A percentile compares a stretch with the other conserved stretches of the same genome.
Conservation (phyloP, 768 basidiomycete genomes). For the Auriscalpium microsporum region DNA sequence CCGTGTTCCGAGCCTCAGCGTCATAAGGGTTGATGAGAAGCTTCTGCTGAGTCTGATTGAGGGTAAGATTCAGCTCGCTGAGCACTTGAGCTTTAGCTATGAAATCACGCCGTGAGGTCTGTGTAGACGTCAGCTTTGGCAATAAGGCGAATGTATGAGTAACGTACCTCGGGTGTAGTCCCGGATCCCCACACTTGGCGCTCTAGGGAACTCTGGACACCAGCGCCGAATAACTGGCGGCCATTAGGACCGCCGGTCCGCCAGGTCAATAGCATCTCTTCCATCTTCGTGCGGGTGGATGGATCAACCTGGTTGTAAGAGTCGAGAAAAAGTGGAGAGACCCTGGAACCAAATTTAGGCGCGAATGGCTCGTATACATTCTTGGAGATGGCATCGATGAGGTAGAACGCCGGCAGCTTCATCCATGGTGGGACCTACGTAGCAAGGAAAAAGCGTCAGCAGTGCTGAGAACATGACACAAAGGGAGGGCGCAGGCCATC, state of each 20-base stretch:
- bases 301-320: conserved; percentile 85
- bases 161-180: conserved; percentile 31
- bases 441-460: conserved; percentile 54
- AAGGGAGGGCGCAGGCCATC: background rate
- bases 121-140: conserved; percentile 2
- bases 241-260: conserved; percentile 74
- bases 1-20: conserved; percentile 53
- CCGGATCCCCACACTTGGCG: conserved; percentile 66
- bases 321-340: conserved; percentile 80
- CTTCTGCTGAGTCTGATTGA: conserved; percentile 72
- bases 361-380: conserved; percentile 94
- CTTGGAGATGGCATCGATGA: conserved; percentile 95
- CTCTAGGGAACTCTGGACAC: conserved; percentile 81
- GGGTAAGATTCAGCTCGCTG: conserved; percentile 72
- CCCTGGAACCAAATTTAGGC: conserved; percentile 71
- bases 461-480: conserved; percentile 27
- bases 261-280: conserved; percentile 97
- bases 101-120: conserved; percentile 33
- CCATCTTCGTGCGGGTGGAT: conserved; percentile 85
- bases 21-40: conserved; percentile 72
- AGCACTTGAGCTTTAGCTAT: conserved; percentile 75
- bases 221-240: conserved; percentile 76
- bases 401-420: conserved; percentile 90
- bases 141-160: background rate
- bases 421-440: conserved; percentile 77